phyloP scores from a whole-genome alignment of 2,329 filamentous ascomycete genomes.

The Fusarium kyushuense region DNA sequence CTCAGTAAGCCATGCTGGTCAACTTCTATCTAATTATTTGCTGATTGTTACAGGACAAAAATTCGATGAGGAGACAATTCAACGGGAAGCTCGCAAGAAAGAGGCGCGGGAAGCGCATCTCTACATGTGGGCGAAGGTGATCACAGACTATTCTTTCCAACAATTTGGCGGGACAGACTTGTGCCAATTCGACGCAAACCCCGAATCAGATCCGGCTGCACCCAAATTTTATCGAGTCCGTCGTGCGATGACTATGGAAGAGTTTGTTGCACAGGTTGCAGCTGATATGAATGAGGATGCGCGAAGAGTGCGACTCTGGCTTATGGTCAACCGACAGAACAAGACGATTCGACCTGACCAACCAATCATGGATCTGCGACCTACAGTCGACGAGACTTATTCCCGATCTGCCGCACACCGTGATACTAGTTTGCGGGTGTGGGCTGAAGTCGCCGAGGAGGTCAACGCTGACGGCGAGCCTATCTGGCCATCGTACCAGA shows the following conservation, averaged over 20 bases:
- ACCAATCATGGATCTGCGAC: constrained; percentile 80
- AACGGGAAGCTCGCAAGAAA: constrained; percentile 80
- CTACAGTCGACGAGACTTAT: constrained; percentile 79
- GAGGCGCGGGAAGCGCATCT: constrained; percentile 95
- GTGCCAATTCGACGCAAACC: constrained; percentile 72
- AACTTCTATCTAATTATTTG: background rate
- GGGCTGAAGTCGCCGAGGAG: constrained; percentile 83
- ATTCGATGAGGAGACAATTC: constrained; percentile 84
- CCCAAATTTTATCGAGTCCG: constrained; percentile 80
- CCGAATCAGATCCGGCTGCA: constrained; percentile 74
- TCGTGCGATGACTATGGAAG: constrained; percentile 78
- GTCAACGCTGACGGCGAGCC: constrained; percentile 75
- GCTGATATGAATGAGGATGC: constrained; percentile 76
- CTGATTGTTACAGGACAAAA: constrained; percentile 67
- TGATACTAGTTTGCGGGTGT: constrained; percentile 82
- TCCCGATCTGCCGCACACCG: constrained; percentile 67
- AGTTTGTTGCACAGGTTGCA: constrained; percentile 79
- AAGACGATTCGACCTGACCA: constrained; percentile 94
- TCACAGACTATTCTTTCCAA: constrained; percentile 84
- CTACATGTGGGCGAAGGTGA: constrained; percentile 86
- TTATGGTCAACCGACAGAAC: constrained; percentile 98
- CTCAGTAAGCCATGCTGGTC: constrained; percentile 67
- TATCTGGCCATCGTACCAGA: constrained; percentile 75
- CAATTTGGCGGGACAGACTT: constrained; percentile 88
- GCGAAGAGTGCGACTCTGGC: constrained; percentile 84